These are phyloP conservation scores for Simmondsia chinensis DNA, from an alignment of 148 eudicot species.

Conservation along the genomic window DNA sequence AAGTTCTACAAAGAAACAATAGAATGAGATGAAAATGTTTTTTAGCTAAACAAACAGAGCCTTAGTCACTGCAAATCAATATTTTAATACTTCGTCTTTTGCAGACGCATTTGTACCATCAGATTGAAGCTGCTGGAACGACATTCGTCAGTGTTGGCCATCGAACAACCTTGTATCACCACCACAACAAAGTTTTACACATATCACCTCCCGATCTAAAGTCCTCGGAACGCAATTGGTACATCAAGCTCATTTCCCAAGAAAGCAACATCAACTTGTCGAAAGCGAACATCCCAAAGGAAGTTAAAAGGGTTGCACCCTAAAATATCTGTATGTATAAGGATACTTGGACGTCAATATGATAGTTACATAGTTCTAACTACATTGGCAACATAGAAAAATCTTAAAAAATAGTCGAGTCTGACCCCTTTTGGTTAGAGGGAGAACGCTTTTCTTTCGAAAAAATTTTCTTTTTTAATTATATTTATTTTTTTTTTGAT, in stretches of 20 bases:
- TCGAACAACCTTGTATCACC: constrained; percentile 44
- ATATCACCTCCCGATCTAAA: constrained; percentile 35
- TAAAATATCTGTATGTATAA: too few relatives aligned
- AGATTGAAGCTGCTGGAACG: constrained; percentile 64
- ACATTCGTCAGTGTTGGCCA: constrained; percentile 85
- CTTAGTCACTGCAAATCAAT: neutral
- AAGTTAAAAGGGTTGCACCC: too few relatives aligned
- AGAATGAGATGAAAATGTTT: neutral
- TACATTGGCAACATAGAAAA: too few relatives aligned
- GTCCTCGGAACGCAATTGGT: constrained; percentile 45
- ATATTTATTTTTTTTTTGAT: too few relatives aligned
- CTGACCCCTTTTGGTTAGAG: too few relatives aligned
- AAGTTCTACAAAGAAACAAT: too few relatives aligned
- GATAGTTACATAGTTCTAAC: too few relatives aligned
- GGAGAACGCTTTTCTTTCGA: too few relatives aligned
- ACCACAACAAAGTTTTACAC: constrained; percentile 54
- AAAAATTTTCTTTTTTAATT: too few relatives aligned
- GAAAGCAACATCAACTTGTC: constrained; percentile 21
- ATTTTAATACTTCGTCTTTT: neutral
- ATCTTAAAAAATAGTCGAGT: too few relatives aligned
- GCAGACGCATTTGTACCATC: constrained; percentile 66
- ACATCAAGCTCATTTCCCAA: constrained; percentile 36
- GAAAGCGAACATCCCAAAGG: too few relatives aligned
- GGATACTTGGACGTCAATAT: too few relatives aligned
- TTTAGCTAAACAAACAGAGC: neutral